Evolutionary conservation across 257 asterid species (phyloP), one percentile per base, ranked within the genome.

Genomic region (Dorcoceras hygrometricum): DNA sequence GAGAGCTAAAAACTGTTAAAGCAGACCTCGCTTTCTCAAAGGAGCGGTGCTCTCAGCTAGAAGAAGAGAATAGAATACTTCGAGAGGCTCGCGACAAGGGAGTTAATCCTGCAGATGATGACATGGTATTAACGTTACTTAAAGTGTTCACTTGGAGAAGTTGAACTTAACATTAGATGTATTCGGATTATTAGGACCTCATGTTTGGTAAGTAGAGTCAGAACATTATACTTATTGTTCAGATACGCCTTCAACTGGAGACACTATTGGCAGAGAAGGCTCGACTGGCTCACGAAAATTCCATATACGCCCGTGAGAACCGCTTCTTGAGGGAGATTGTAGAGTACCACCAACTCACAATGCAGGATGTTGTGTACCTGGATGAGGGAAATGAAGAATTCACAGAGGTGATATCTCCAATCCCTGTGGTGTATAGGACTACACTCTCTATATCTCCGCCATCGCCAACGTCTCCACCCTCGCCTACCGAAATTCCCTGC

Each of bases 241-340:
- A 89, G 99, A 93, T 88, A 78, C 83, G 96, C 32, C 79, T 74
- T 72, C 96, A 90, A 72, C 88, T 93, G 70, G 99, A 93, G 82
- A 90, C 96, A n/a, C 89, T 93, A 4, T 71, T 93, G 74, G 97
- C 90, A 0, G 96, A 93, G 90, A 94, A 94, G 79, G 90, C 91
- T 20, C 80, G 99, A 2, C 26, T 94, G 80, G 96, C 97, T 8
- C 89, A 86, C 28, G 97, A 94, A 34, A 94, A 90, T 68, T 82
- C 95, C 0, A 89, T 88, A 3, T 90, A 88, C 57, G 91, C 99
- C 0, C 76, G 99, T 19, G 99, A 94, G 77, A 94, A 94, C 43
- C 79, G 96, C 1, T 87, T 94, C 91, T 76, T 94, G 81, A 88
- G 97, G 71, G 99, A 94, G 83, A 90, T 88, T 4, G 96, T 93